Evolutionary conservation across 306 rosid species (phyloP).

Genomic region (Prunus campanulata): DNA sequence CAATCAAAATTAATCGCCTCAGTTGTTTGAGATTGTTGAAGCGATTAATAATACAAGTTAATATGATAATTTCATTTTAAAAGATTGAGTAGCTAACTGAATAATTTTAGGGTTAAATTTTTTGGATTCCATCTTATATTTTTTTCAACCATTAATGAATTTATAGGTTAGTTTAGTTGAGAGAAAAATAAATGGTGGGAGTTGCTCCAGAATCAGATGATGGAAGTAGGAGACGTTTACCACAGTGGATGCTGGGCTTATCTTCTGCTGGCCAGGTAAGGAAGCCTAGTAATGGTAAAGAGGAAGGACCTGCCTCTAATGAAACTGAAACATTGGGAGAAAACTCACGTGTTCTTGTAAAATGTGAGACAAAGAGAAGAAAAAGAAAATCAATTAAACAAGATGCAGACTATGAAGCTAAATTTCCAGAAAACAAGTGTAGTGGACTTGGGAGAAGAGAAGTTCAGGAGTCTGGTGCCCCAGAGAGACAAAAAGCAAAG

Average conservation of each 20-base stretch:
- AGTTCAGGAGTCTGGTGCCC: constrained; percentile 19
- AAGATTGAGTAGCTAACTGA: neutral
- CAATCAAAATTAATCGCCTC: neutral
- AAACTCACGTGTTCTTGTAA: constrained; percentile 21
- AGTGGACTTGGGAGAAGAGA: constrained; percentile 21
- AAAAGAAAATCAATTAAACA: constrained; percentile 25
- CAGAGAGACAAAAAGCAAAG: constrained; percentile 31
- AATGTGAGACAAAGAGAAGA: constrained; percentile 38
- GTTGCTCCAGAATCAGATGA: constrained; percentile 24
- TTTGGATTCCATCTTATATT: neutral
- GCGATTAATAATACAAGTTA: too few species aligned
- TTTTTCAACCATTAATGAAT: neutral
- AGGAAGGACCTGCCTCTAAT: constrained; percentile 22
- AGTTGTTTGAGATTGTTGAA: neutral
- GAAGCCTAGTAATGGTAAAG: constrained; percentile 33
- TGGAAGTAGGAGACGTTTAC: constrained; percentile 61
- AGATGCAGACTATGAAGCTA: constrained; percentile 25
- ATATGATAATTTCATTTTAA: neutral
- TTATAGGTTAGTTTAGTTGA: neutral
- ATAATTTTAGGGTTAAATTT: neutral
- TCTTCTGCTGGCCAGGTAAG: constrained; percentile 32
- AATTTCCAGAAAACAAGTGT: constrained; percentile 32
- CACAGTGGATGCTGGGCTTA: constrained; percentile 67
- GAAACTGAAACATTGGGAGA: constrained; percentile 31
- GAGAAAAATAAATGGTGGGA: constrained; percentile 23